phyloP scores from a whole-genome alignment of 805 yeast species.

The Yamadazyma phyllophila region DNA sequence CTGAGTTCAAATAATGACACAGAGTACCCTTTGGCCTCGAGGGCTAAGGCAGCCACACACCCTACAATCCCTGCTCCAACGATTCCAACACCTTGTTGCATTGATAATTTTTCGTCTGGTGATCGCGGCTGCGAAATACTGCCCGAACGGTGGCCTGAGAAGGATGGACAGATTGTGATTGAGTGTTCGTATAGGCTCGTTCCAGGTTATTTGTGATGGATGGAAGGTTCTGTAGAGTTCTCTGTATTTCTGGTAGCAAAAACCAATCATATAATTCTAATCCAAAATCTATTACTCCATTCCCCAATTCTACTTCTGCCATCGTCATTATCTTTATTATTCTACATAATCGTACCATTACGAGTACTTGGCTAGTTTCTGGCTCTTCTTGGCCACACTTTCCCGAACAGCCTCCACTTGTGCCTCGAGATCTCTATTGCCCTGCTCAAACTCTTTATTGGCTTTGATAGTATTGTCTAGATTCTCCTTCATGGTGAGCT shows the following conservation, averaged over 20 bases:
- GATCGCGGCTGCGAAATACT: conserved; percentile 1
- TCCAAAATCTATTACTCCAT: neutral
- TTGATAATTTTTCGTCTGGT: neutral
- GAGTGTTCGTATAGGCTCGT: neutral
- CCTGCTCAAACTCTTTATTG: conserved; percentile 35
- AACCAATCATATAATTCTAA: no score
- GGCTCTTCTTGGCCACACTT: conserved; percentile 24
- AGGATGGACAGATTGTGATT: neutral
- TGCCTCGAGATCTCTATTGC: conserved; percentile 32
- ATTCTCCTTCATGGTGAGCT: conserved; percentile 37
- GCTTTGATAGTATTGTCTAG: conserved; percentile 39
- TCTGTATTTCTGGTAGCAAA: no score
- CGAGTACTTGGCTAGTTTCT: conserved; percentile 18
- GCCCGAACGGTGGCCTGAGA: neutral
- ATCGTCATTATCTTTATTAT: neutral
- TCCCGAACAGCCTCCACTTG: conserved; percentile 28
- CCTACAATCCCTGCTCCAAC: conserved; percentile 95
- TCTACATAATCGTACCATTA: neutral
- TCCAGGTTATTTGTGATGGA: no score
- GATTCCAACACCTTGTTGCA: conserved; percentile 41
- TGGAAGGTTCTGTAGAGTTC: no score
- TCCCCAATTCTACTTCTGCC: neutral
- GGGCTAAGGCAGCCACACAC: conserved; percentile 76
- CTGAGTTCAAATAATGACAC: conserved; percentile 76
- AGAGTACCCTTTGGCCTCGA: conserved; percentile 64